Base-by-base conservation (phyloP, 192 early-diverging fungal species). In the Glomus cerebriforme region DNA sequence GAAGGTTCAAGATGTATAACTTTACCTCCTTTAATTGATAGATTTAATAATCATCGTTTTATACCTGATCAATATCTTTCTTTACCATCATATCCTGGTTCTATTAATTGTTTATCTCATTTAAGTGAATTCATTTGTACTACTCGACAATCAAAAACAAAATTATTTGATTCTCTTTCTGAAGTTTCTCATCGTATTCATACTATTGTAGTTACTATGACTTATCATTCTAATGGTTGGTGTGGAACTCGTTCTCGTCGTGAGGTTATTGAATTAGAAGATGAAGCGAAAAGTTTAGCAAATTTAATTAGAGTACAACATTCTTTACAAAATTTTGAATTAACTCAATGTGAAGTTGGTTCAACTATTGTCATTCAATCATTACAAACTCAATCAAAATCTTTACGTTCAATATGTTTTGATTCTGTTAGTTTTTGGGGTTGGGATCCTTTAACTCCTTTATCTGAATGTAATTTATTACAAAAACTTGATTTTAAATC, bases 261-360 rank as follows among this genome's bases (percentile, higher is more conserved):
- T 59, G 43, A 58, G 24, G 73, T 60, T 58, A n/a, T 26, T 3
- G 73, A 75, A 12, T 10, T 75, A 3, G 73, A 66, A 49, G 75
- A 77, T 62, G 62, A 77, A 77, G 60, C 32, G 7, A 64, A 77
- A 54, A 64, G 37, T 65, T 77, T 77, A 27, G 64, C 64, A n/a
- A 34, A 27, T 31, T 22, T 77, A 9, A 77, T 77, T 49, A 39
- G 6, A 22, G 17, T 9, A 3, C 75, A 77, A 32, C 27, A 49
- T n/a, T n/a, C 49, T 12, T 77, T 77, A 65, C 22, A 77, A 65
- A 17, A 0, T 10, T 47, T 77, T 45, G 75, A 77, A 39, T n/a
- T 77, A 26, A 17, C 29, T 34, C 65, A 27, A 26, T 59, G 75
- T 45, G 35, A 39, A 62, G 19, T 65, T 47, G 75, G 75, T 9